phyloP scores from a whole-genome alignment of 1,284 basidiomycete genomes.

The Coriolopsis trogii region DNA sequence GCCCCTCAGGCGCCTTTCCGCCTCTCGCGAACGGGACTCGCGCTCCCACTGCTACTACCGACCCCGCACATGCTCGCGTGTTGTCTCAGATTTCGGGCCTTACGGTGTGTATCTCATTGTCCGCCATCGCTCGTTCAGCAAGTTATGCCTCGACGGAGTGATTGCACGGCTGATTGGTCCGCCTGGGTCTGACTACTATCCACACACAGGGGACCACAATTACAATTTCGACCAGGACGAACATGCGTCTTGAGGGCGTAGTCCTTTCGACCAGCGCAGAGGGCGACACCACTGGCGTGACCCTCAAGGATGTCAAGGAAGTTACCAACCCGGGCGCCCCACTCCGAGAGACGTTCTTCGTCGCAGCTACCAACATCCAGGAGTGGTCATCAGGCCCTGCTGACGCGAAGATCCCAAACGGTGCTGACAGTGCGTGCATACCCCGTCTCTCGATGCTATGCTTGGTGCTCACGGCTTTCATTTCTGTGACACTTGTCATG shows the following conservation, averaged over 20 bases:
- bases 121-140: background rate
- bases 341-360: constrained; percentile 68
- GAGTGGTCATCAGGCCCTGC: constrained; percentile 74
- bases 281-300: constrained; percentile 70
- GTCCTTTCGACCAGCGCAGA: constrained; percentile 63
- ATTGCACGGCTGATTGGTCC: constrained; percentile 9
- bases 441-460: background rate
- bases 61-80: constrained; percentile 51
- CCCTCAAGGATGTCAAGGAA: constrained; percentile 76
- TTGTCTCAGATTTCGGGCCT: constrained; percentile 65
- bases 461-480: constrained; percentile 22
- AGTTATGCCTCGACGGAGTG: constrained; percentile 14
- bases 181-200: background rate
- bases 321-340: constrained; percentile 62
- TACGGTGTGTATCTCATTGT: constrained; percentile 49
- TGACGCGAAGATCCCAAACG: constrained; percentile 64
- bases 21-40: constrained; percentile 53
- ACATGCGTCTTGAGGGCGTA: constrained; percentile 71
- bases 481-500: background rate
- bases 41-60: constrained; percentile 36
- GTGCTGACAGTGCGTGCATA: constrained; percentile 56
- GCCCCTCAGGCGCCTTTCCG: constrained; percentile 48
- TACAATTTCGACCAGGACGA: constrained; percentile 68
- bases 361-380: constrained; percentile 72
- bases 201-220: constrained; percentile 80